phyloP scores from a whole-genome alignment of 805 yeast genomes.

The Wickerhamiella sergipiensis region DNA sequence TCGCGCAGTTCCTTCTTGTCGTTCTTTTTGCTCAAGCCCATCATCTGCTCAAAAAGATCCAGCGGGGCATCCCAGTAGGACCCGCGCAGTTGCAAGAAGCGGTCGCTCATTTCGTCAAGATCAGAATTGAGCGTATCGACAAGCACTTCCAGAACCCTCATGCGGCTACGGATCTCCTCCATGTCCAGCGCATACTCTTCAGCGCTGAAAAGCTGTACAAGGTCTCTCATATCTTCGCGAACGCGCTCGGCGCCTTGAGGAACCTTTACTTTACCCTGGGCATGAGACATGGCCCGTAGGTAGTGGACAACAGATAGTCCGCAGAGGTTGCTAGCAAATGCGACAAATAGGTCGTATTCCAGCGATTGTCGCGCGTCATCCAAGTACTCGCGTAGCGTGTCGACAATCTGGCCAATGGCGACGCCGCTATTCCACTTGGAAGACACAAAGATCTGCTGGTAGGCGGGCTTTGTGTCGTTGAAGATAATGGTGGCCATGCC shows the following conservation, averaged over 20 bases:
- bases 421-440: constrained; percentile 53
- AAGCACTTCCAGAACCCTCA: constrained; percentile 47
- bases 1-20: constrained; percentile 22
- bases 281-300: constrained; percentile 32
- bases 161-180: constrained; percentile 33
- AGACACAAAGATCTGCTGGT: constrained; percentile 42
- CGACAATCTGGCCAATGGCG: constrained; percentile 49
- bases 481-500: constrained; percentile 47
- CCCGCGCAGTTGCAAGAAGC: constrained; percentile 48
- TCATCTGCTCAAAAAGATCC: constrained; percentile 50
- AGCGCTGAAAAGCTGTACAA: constrained; percentile 40
- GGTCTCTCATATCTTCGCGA: constrained; percentile 44
- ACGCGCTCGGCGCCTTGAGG: constrained; percentile 34
- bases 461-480: constrained; percentile 55
- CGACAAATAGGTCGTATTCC: constrained; percentile 40
- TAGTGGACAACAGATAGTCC: constrained; percentile 40
- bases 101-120: constrained; percentile 34
- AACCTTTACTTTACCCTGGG: constrained; percentile 30
- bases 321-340: constrained; percentile 38
- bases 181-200: constrained; percentile 23
- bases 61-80: constrained; percentile 69
- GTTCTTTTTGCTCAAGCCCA: constrained; percentile 31
- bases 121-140: constrained; percentile 40
- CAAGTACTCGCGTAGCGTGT: constrained; percentile 64
- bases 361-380: constrained; percentile 44